Evolutionary conservation across 306 rosid genomes (phyloP), one percentile per base, ranked within the genome.

Genomic region (Cucurbita argyrosperma): DNA sequence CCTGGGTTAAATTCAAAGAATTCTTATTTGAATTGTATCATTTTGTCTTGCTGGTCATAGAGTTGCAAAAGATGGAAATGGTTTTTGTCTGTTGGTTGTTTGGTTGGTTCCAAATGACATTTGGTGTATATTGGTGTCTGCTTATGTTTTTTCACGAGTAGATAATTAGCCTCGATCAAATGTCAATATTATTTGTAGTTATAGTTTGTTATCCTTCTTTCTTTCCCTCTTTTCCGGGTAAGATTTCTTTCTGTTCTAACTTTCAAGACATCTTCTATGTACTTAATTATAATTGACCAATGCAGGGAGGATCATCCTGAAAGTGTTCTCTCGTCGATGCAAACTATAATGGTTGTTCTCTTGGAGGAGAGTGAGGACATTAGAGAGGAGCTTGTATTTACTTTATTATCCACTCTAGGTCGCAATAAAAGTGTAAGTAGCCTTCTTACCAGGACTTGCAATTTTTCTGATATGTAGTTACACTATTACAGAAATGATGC

Each of bases 301-400:
- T 81, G 80, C 91, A 95, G 99, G 78, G 96, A 91, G 85, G 96
- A 95, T 81, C 99, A 95, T 82, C 89, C 87, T 21, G 99, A 95
- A 80, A 89, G 89, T 85, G 93, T 95, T 72, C 78, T 91, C 80
- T 89, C 93, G 57, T 88, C 99, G 39, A 95, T 95, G 99, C 91
- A 91, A 85, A 91, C 89, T 49, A 91, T 95, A 74, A 91, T 95
- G 97, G 84, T 82, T 50, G 93, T 89, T 81, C 96, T 95, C 18
- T 76, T 95, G 78, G 99, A 91, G 85, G 99, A 95, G 86, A 95
- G 99, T 52, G 99, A 95, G 86, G 97, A 95, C 73, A 80, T 91
- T 55, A 82, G 72, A 16, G 96, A 88, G 66, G 93, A 89, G 74
- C 91, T 91, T 56, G 80, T 95, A 47, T 83, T 78, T 71, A 82